phyloP scores from a whole-genome alignment of 768 basidiomycete genomes.

The Hericium alpestre region DNA sequence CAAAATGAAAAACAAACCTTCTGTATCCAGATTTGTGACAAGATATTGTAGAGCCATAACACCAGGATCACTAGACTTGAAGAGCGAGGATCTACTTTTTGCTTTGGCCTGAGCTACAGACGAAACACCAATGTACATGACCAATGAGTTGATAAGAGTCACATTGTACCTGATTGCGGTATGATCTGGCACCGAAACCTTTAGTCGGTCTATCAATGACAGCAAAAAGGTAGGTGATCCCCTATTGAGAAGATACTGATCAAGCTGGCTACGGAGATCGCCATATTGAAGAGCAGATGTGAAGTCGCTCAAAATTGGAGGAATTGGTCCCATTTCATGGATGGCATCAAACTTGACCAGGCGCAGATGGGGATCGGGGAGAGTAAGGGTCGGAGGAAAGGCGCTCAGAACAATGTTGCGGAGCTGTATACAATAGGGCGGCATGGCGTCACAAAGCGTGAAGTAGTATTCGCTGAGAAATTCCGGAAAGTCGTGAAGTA shows the following conservation, averaged over 20 bases:
- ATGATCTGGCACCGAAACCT: conserved; percentile 34
- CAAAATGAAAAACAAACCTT: conserved; percentile 48
- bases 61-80: conserved; percentile 73
- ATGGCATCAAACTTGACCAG: conserved; percentile 64
- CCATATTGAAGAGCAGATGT: conserved; percentile 68
- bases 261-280: conserved; percentile 70
- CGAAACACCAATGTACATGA: conserved; percentile 93
- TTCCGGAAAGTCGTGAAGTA: conserved; percentile 97
- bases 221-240: conserved; percentile 61
- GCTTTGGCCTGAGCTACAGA: conserved; percentile 85
- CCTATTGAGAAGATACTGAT: conserved; percentile 75
- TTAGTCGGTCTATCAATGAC: conserved; percentile 73
- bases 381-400: conserved; percentile 70
- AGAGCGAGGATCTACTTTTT: conserved; percentile 70
- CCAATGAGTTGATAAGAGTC: conserved; percentile 83
- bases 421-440: conserved; percentile 86
- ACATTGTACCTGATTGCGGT: conserved; percentile 67
- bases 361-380: conserved; percentile 82
- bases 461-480: conserved; percentile 97
- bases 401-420: conserved; percentile 95
- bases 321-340: conserved; percentile 87
- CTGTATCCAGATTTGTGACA: conserved; percentile 74
- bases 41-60: conserved; percentile 79
- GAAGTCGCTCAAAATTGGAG: conserved; percentile 87
- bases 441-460: conserved; percentile 88